Percentiles rank a stretch among this genome's conserved stretches.
Conservation (phyloP, 805 yeast species). For the Ogataea polymorpha region DNA sequence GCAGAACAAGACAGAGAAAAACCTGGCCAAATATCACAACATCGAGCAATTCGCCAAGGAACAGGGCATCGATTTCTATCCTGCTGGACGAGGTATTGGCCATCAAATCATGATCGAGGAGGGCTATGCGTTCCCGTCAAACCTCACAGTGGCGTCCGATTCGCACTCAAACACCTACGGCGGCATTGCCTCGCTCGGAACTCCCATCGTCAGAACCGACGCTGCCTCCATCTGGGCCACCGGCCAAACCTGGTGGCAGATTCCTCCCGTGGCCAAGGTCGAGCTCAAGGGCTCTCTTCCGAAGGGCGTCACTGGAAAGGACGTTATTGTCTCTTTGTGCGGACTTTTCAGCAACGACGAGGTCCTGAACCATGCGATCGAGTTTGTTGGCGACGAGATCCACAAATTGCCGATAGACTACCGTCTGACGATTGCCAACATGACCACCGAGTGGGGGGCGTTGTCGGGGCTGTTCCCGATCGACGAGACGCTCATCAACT, state of each 20-base stretch:
- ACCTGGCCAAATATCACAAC: slow-evolving; percentile 80
- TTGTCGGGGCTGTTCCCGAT: slow-evolving; percentile 97
- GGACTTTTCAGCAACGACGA: slow-evolving; percentile 91
- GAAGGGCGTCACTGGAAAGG: slow-evolving; percentile 90
- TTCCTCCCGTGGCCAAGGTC: slow-evolving; percentile 96
- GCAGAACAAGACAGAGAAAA: slow-evolving; percentile 87
- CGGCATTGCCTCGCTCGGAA: slow-evolving; percentile 93
- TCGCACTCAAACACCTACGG: slow-evolving; percentile 98
- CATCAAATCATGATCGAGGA: slow-evolving; percentile 99
- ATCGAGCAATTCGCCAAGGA: slow-evolving; percentile 85
- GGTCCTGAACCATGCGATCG: slow-evolving; percentile 90
- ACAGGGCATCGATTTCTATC: slow-evolving; percentile 94
- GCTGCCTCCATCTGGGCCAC: slow-evolving; percentile 99
- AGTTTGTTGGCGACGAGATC: slow-evolving; percentile 83
- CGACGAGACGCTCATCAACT: slow-evolving; percentile 70
- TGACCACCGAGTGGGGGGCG: slow-evolving; percentile 99
- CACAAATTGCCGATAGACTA: slow-evolving; percentile 70
- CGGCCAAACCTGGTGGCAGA: slow-evolving; percentile 99
- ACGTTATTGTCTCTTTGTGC: slow-evolving; percentile 93
- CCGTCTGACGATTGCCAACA: slow-evolving; percentile 89
- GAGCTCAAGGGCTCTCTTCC: slow-evolving; percentile 81
- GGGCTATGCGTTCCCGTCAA: slow-evolving; percentile 95
- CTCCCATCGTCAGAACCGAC: slow-evolving; percentile 97
- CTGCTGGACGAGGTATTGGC: slow-evolving; percentile 99
- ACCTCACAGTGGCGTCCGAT: slow-evolving; percentile 93